Evolutionary conservation across 2,329 filamentous ascomycete species (phyloP).

Genomic region (Talaromyces marneffei): DNA sequence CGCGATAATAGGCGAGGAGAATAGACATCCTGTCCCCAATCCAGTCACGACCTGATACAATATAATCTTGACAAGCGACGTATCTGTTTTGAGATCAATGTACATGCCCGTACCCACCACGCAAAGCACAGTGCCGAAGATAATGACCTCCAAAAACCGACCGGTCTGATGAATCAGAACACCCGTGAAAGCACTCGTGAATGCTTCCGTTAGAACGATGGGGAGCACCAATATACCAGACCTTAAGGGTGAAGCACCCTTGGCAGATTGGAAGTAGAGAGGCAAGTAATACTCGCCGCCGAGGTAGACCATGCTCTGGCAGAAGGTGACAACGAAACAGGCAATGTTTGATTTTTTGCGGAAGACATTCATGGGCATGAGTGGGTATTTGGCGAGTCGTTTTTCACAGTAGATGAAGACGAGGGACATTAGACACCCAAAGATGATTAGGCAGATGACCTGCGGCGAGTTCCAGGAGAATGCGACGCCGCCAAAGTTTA

Average conservation of each 20-base stretch:
- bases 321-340: constrained; percentile 46
- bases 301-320: constrained; percentile 54
- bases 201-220: constrained; percentile 46
- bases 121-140: constrained; percentile 38
- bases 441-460: constrained; percentile 51
- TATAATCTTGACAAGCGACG: constrained; percentile 39
- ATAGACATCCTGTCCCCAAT: constrained; percentile 48
- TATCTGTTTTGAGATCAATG: constrained; percentile 35
- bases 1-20: constrained; percentile 52
- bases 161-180: constrained; percentile 48
- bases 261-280: constrained; percentile 65
- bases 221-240: constrained; percentile 58
- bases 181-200: constrained; percentile 43
- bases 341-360: constrained; percentile 51
- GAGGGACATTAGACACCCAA: constrained; percentile 44
- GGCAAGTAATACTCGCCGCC: constrained; percentile 65
- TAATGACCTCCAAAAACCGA: constrained; percentile 44
- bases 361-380: constrained; percentile 65
- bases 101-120: constrained; percentile 46
- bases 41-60: constrained; percentile 48
- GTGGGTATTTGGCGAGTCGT: constrained; percentile 57
- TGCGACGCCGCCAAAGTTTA: constrained; percentile 49
- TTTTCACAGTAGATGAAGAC: constrained; percentile 59
- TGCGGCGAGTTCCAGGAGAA: constrained; percentile 50
- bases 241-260: constrained; percentile 54